phyloP scores from a whole-genome alignment of 164 flowering plant genomes.

The Aristolochia californica region DNA sequence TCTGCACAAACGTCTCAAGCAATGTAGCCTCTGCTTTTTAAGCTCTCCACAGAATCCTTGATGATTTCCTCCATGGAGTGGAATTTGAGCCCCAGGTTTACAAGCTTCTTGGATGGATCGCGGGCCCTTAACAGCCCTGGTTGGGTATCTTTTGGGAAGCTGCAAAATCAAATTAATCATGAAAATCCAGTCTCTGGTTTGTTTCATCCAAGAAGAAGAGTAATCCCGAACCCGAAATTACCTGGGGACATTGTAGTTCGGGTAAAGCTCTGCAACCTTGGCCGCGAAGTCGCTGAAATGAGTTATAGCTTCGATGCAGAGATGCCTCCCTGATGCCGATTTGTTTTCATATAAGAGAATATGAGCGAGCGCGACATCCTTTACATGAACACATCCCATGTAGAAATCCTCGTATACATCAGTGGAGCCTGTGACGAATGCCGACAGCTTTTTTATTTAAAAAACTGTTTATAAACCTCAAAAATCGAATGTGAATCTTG shows the following conservation, averaged over 20 bases:
- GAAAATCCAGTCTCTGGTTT: neutral
- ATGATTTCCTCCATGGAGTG: slow-evolving; percentile 76
- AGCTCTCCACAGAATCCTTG: slow-evolving; percentile 64
- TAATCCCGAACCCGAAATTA: slow-evolving; percentile 10
- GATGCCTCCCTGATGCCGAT: slow-evolving; percentile 69
- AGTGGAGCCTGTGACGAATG: slow-evolving; percentile 40
- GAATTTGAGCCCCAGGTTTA: slow-evolving; percentile 64
- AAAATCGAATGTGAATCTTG: neutral
- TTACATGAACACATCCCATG: slow-evolving; percentile 84
- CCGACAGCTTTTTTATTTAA: neutral
- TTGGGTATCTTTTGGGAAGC: slow-evolving; percentile 72
- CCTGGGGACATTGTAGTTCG: slow-evolving; percentile 69
- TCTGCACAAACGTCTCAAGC: too few species aligned
- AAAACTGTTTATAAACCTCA: neutral
- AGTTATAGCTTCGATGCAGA: slow-evolving; percentile 77
- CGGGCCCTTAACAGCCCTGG: slow-evolving; percentile 61
- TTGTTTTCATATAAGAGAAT: slow-evolving; percentile 68
- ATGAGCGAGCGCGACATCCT: slow-evolving; percentile 88
- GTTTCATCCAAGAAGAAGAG: neutral
- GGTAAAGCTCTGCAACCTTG: slow-evolving; percentile 79
- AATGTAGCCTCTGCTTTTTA: slow-evolving; percentile 21
- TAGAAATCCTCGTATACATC: slow-evolving; percentile 51
- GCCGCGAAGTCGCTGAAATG: slow-evolving; percentile 82
- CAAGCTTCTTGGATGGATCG: slow-evolving; percentile 52
- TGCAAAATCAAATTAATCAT: slow-evolving; percentile 18